Evolutionary conservation across 2,329 filamentous ascomycete genomes (phyloP), one percentile per base, ranked within the genome.

Genomic region (Fusarium nurragi): DNA sequence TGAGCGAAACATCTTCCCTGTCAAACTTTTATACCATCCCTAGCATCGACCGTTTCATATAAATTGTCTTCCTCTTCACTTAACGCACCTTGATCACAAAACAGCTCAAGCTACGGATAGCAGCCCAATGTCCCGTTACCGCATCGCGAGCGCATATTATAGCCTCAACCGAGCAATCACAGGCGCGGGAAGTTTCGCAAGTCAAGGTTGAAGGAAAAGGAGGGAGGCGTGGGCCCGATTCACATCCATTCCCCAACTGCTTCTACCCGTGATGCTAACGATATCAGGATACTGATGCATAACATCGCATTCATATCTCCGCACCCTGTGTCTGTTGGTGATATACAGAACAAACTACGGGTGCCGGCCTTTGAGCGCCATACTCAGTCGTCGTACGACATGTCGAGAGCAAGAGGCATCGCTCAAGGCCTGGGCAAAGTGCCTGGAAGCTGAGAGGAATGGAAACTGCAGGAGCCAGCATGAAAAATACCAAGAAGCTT

Each of bases 351-450:
- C 34, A 40, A 39, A 37, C 16, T 16, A 48, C 52, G 60, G 61
- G 40, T 49, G 51, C 45, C 55, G 45, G 54, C 54, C 32, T 53
- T 34, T 32, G 39, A 46, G 36, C 21, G n/a, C 39, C n/a, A 59
- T 36, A 46, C 43, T 40, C 25, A 36, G 55, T 23, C n/a, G 61
- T 65, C 26, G 45, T 45, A 65, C 61, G 37, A 48, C 45, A 57
- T 57, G 19, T n/a, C 30, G 39, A 56, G 37, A 41, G 19, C 21
- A 32, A 32, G 34, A 55, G 25, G 19, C 13, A 28, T 38, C 19
- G 28, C 18, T 38, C 16, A 22, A 38, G 52, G n/a, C 16, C 49
- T 48, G 30, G 46, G 14, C 16, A 47, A 44, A 40, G 30, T 52
- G 38, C 37, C 25, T 52, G 28, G 47, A 40, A 26, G 34, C 43